Percentiles rank a stretch among this genome's conserved stretches.
These are phyloP conservation scores for Stromatinia cepivora DNA, from an alignment of 2,329 filamentous ascomycete genomes.

Conservation along the genomic window DNA sequence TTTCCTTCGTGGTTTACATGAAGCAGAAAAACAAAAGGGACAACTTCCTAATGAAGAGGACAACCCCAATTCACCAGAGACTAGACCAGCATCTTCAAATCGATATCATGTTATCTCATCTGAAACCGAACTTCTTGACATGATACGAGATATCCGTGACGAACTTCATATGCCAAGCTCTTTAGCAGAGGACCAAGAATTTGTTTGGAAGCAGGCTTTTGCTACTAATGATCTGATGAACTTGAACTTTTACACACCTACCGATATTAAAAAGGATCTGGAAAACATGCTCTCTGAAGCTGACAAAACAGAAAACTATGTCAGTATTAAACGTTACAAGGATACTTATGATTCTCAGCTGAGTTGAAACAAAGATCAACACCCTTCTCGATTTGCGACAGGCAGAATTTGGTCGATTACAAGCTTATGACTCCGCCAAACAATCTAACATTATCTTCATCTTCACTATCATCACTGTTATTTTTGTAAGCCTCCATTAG, in stretches of 20 bases:
- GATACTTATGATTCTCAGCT: slow-evolving; percentile 58
- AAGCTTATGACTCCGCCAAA: slow-evolving; percentile 33
- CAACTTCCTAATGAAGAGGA: background rate
- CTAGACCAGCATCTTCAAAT: background rate
- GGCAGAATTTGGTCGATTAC: slow-evolving; percentile 36
- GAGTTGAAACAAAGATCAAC: slow-evolving; percentile 50
- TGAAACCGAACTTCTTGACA: slow-evolving; percentile 46
- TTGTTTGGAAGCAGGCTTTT: slow-evolving; percentile 34
- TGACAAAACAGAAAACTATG: slow-evolving; percentile 32
- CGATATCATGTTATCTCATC: slow-evolving; percentile 10
- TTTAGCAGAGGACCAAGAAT: slow-evolving; percentile 42
- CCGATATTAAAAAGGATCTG: slow-evolving; percentile 34
- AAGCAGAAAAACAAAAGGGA: background rate
- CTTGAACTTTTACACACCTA: slow-evolving; percentile 32
- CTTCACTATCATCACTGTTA: slow-evolving; percentile 41
- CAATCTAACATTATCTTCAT: slow-evolving; percentile 41
- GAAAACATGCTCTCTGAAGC: slow-evolving; percentile 30
- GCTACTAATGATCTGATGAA: slow-evolving; percentile 25
- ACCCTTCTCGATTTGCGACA: slow-evolving; percentile 54
- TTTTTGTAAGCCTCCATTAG: slow-evolving; percentile 29
- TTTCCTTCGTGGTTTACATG: background rate
- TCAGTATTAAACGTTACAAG: slow-evolving; percentile 64
- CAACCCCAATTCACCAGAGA: background rate
- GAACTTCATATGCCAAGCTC: slow-evolving; percentile 51
- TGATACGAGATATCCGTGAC: slow-evolving; percentile 51